Evolutionary conservation across 108 stramenopile genomes (phyloP), one percentile per base, ranked within the genome.

Genomic region (Cyclostephanos invisitatus): DNA sequence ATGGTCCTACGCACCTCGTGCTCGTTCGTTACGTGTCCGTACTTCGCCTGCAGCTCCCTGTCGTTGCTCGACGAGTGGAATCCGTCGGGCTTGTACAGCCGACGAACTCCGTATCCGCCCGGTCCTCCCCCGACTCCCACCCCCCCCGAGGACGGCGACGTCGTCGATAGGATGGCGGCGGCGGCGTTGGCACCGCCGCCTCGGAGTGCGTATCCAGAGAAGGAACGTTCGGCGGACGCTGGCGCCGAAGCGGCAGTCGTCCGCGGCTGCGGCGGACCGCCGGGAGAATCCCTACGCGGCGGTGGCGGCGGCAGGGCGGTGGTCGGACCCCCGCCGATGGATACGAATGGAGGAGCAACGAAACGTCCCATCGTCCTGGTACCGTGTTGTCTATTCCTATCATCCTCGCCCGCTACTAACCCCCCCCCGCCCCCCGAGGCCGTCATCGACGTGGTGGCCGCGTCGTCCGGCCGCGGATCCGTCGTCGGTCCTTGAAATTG

Each of bases 1-100:
- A 69, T 35, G 47, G 62, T 61, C 27, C 73, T 62, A 22, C 53
- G 65, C 18, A 37, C 50, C 46, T 74, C 74, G 48, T 74, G 74
- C 51, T 67, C 64, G 40, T 81, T 81, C 46, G 57, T 57, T 17
- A 74, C 70, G 68, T 96, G 90, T 14, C 95, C 95, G 70, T 96
- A 93, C 75, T 93, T 93, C 42, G 81, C 62, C 64, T 92, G 91
- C 67, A 96, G 76, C 63, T 68, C 80, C 28, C 81, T 82, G 70
- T 96, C 95, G 21, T 88, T 89, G 60, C 83, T 84, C 7, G 88
- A 89, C 46, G 89, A 86, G 74, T 96, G 95, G 60, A 96, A 96
- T n/a, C 95, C 95, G 83, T 96, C 95, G 5, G 93, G 89, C 56
- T 74, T 82, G 77, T 83, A 88, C 62, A 73, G 20, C 35, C 44